Percentiles rank a stretch among this genome's conserved stretches.
Conservation (phyloP, 805 yeast species). For the Metahyphopichia silvanorum region DNA sequence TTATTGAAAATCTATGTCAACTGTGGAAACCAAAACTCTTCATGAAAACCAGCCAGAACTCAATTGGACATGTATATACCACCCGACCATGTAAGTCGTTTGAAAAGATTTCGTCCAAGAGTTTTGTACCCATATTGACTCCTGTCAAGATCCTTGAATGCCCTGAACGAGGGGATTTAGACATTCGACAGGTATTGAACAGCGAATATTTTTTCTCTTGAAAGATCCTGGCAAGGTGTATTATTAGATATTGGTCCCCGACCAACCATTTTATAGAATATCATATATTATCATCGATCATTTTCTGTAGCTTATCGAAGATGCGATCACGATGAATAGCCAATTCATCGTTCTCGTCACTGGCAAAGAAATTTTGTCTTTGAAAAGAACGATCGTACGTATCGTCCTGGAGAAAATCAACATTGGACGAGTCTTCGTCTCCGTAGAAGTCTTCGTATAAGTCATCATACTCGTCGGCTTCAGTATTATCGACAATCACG, state of each 20-base stretch:
- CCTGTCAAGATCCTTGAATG: slow-evolving; percentile 25
- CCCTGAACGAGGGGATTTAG: slow-evolving; percentile 31
- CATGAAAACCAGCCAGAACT: background rate
- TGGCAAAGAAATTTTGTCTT: slow-evolving; percentile 54
- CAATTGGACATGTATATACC: too few relatives aligned
- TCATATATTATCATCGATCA: slow-evolving; percentile 44
- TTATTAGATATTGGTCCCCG: background rate
- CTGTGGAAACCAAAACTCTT: slow-evolving; percentile 18
- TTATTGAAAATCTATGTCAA: slow-evolving; percentile 11
- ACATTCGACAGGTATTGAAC: slow-evolving; percentile 25
- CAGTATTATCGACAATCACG: slow-evolving; percentile 9
- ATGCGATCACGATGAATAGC: slow-evolving; percentile 64
- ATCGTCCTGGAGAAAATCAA: slow-evolving; percentile 8
- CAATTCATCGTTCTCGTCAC: slow-evolving; percentile 55
- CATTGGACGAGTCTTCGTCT: slow-evolving; percentile 32
- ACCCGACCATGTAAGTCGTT: background rate
- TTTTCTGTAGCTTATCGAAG: slow-evolving; percentile 52
- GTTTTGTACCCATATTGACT: slow-evolving; percentile 24
- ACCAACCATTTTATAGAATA: too few relatives aligned
- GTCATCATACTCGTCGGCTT: slow-evolving; percentile 16
- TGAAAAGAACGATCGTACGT: slow-evolving; percentile 13
- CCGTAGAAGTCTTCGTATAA: slow-evolving; percentile 20
- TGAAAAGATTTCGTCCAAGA: slow-evolving; percentile 4
- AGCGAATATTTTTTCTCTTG: slow-evolving; percentile 38
- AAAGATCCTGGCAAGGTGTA: background rate